Conservation (phyloP, 768 basidiomycete species). For the Gloeophyllum trabeum region DNA sequence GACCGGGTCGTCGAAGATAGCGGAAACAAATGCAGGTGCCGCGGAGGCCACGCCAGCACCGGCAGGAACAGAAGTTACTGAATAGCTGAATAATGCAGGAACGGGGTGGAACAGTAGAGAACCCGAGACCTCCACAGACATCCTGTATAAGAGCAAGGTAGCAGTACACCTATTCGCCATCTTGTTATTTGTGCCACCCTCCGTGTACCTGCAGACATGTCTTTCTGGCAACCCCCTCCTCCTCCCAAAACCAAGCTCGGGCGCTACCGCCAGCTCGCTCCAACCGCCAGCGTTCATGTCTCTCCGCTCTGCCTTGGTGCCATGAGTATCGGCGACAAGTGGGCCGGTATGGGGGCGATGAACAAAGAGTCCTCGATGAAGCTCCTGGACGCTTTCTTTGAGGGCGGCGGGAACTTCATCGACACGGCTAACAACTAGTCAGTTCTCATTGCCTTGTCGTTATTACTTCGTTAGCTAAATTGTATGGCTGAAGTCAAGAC, state of each 20-base stretch:
- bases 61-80: no score
- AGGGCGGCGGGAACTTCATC: slow-evolving; percentile 22
- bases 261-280: slow-evolving; percentile 19
- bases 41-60: no score
- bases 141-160: no score
- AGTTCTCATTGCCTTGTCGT: slow-evolving; percentile 1
- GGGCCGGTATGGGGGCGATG: slow-evolving; percentile 22
- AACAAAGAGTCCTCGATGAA: slow-evolving; percentile 23
- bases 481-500: slow-evolving; percentile 13
- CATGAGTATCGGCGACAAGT: slow-evolving; percentile 27
- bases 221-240: slow-evolving; percentile 4
- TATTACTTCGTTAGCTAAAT: no score
- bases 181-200: no score
- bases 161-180: no score
- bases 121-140: no score
- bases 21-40: no score
- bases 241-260: slow-evolving; percentile 15
- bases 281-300: slow-evolving; percentile 23
- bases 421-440: slow-evolving; percentile 26
- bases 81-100: no score
- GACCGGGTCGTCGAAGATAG: no score
- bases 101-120: no score
- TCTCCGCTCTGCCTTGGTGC: slow-evolving; percentile 26
- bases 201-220: background rate
- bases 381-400: slow-evolving; percentile 26